Evolutionary conservation across 108 stramenopile genomes (phyloP), one percentile per base, ranked within the genome.

Genomic region (Skeletonema marinoi): DNA sequence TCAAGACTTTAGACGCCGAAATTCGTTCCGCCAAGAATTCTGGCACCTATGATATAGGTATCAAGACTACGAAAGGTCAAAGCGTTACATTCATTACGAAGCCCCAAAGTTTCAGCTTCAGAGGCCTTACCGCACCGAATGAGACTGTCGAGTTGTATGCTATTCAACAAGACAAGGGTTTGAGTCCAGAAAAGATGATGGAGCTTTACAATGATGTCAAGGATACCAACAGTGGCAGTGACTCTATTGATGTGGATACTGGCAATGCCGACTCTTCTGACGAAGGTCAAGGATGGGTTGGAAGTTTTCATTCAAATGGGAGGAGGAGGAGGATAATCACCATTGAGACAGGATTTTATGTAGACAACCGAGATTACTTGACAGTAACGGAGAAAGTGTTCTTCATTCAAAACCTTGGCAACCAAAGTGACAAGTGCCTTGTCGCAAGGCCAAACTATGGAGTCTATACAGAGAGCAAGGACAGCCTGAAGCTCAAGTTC

Each of bases 21-120:
- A 65, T 71, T 31, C 21, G 29, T 33, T 56, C 60, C 3, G 70
- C 70, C 70, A 71, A 71, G 56, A 56, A 3, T 29, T n/a, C 17
- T 3, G 67, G 67, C 21, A 68, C 1, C 3, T 60, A 68, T 12
- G 67, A 68, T 44, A 0, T 68, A 19, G 67, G 67, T 1, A 68
- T 68, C 67, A 68, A 56, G 50, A 68, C 67, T 0, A 14, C 56
- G 50, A 32, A 32, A 17, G 67, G 67, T 7, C 32, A 59, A 31
- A 59, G 48, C 10, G 67, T 68, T 59, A 60, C 32, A 17, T 68
- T 68, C 56, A 44, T 12, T 17, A 7, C 2, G n/a, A 59, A 59
- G 7, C 67, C 67, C 8, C 67, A 44, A 32, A 32, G 30, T 60
- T 68, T 68, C 29, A 6, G 19, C 56, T 68, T 68, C 50, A 44